phyloP scores from a whole-genome alignment of 106 monocot genomes.

The Allium fistulosum region DNA sequence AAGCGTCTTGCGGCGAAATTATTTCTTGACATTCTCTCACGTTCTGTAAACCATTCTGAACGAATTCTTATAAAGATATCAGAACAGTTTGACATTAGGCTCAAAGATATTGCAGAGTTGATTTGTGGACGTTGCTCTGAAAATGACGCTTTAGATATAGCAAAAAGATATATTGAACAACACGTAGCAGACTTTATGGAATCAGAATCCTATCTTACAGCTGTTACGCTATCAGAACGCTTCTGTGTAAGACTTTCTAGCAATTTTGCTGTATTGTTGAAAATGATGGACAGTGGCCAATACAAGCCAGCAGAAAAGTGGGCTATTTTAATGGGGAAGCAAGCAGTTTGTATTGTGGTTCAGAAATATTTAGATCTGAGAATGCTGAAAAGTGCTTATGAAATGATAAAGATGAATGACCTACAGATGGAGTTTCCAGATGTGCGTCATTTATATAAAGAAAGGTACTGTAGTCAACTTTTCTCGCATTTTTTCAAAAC shows the following conservation, averaged over 20 bases:
- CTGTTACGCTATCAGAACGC: constrained; percentile 53
- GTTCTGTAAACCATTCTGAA: constrained; percentile 60
- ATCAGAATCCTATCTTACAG: constrained; percentile 70
- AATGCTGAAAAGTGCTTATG: constrained; percentile 80
- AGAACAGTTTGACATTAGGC: constrained; percentile 58
- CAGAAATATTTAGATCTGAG: constrained; percentile 84
- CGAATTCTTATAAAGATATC: constrained; percentile 71
- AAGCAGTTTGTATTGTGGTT: constrained; percentile 56
- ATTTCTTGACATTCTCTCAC: constrained; percentile 54
- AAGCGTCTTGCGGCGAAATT: constrained; percentile 53
- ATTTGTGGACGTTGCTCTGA: constrained; percentile 26
- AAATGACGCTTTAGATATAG: constrained; percentile 29
- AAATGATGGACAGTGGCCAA: constrained; percentile 55
- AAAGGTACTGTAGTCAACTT: constrained; percentile 35
- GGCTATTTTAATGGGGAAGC: constrained; percentile 71
- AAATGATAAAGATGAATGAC: constrained; percentile 61
- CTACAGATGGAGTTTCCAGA: constrained; percentile 79
- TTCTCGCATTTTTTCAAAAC: neutral
- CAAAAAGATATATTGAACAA: constrained; percentile 33
- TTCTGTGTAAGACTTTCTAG: constrained; percentile 45
- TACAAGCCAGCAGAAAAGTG: constrained; percentile 79
- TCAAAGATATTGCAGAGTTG: constrained; percentile 64
- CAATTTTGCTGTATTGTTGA: constrained; percentile 41
- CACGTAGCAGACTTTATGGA: constrained; percentile 44
- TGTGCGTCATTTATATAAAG: constrained; percentile 60